These are phyloP conservation scores for Venturia aucupariae DNA, from an alignment of 2,329 filamentous ascomycete genomes.

Conservation along the genomic window DNA sequence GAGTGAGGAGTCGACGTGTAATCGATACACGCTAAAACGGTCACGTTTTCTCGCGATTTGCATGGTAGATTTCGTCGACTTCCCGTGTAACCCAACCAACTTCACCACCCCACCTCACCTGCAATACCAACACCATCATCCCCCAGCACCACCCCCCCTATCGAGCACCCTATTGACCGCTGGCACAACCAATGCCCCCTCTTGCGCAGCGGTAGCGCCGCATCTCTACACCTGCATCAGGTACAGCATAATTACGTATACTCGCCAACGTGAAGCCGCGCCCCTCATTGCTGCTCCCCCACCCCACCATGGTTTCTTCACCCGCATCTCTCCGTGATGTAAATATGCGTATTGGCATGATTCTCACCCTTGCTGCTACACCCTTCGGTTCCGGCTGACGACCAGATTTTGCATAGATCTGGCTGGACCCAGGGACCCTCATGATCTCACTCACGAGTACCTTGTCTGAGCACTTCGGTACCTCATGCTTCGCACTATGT, in stretches of 20 bases:
- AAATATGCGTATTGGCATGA: neutral
- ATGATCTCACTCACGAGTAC: neutral
- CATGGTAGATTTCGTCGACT: too few species aligned
- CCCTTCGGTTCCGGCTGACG: neutral
- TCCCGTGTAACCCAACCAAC: too few species aligned
- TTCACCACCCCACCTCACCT: neutral
- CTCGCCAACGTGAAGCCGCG: neutral
- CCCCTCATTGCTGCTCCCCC: neutral
- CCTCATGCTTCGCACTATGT: neutral
- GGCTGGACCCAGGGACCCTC: neutral
- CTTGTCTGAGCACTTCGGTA: neutral
- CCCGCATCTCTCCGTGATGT: neutral
- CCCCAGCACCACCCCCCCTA: neutral
- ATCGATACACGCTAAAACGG: neutral
- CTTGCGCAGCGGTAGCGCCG: too few species aligned
- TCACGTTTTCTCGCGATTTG: neutral
- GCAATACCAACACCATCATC: too few species aligned
- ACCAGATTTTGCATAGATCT: neutral
- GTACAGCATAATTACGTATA: conserved; percentile 1
- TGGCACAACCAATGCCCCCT: too few species aligned
- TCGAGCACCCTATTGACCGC: neutral
- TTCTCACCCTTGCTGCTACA: neutral
- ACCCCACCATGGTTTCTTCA: neutral
- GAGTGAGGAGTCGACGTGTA: neutral
- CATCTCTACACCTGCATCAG: too few species aligned